Evolutionary conservation across 2,329 filamentous ascomycete species (phyloP).

Genomic region (Phialemonium atrogriseum): DNA sequence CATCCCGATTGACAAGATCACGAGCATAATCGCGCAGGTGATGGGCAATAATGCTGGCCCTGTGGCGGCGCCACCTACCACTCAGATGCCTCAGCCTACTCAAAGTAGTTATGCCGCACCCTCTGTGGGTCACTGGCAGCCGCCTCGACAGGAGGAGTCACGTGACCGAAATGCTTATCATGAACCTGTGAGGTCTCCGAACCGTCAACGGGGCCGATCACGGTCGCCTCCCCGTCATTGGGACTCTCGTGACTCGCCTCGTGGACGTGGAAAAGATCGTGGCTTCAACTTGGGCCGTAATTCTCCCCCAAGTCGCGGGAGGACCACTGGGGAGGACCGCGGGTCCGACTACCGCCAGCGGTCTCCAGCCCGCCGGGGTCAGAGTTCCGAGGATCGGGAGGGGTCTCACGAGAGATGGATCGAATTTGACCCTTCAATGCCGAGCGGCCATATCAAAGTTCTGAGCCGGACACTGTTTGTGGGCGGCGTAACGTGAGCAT

Average conservation of each 20-base stretch:
- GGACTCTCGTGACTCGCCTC: conserved; percentile 57
- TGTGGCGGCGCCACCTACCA: conserved; percentile 21
- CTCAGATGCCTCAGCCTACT: conserved; percentile 27
- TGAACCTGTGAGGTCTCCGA: conserved; percentile 55
- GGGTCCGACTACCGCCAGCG: conserved; percentile 75
- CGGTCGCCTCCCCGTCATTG: conserved; percentile 72
- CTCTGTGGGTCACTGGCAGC: conserved; percentile 26
- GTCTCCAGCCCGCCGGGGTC: conserved; percentile 64
- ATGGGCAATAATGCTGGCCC: conserved; percentile 27
- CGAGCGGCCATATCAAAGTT: conserved; percentile 78
- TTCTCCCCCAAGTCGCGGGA: conserved; percentile 50
- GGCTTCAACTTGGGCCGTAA: conserved; percentile 67
- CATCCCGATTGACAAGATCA: conserved; percentile 70
- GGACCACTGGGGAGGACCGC: conserved; percentile 43
- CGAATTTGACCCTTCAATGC: conserved; percentile 67
- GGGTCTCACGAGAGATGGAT: conserved; percentile 56
- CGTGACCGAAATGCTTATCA: conserved; percentile 49
- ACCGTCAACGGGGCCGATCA: conserved; percentile 53
- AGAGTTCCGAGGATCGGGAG: conserved; percentile 42
- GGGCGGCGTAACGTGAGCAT: conserved; percentile 78
- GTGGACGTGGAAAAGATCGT: conserved; percentile 52
- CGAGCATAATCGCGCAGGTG: conserved; percentile 47
- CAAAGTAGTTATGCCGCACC: conserved; percentile 32
- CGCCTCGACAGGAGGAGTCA: conserved; percentile 31
- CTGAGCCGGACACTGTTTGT: conserved; percentile 93